phyloP scores from a whole-genome alignment of 1,284 basidiomycete species.

The Cystobasidium sp. region DNA sequence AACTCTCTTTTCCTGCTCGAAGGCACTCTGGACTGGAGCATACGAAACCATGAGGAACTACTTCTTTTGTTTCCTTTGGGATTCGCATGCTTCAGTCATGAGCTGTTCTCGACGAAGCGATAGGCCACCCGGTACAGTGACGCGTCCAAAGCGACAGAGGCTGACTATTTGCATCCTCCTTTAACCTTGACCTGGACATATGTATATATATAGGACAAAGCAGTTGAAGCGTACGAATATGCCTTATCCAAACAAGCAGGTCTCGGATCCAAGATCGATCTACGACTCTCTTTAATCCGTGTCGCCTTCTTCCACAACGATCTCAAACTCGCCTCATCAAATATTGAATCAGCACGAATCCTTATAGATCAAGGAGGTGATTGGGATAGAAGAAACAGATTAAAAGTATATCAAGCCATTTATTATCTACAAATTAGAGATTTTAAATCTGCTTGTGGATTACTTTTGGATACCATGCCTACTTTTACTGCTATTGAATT shows the following conservation, averaged over 20 bases:
- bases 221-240: conserved; percentile 77
- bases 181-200: no score
- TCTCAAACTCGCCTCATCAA: conserved; percentile 70
- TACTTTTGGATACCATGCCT: conserved; percentile 85
- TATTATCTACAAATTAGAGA: conserved; percentile 81
- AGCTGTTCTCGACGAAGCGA: no score
- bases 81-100: no score
- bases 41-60: no score
- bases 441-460: conserved; percentile 66
- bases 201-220: conserved; percentile 65
- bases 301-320: conserved; percentile 92
- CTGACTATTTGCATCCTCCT: no score
- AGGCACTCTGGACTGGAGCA: not conserved
- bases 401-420: conserved; percentile 92
- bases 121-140: no score
- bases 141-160: no score
- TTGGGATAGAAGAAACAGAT: conserved; percentile 94
- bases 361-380: conserved; percentile 95
- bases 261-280: conserved; percentile 89
- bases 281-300: conserved; percentile 83
- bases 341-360: conserved; percentile 79
- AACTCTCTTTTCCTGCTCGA: not conserved
- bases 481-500: conserved; percentile 94
- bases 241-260: conserved; percentile 92
- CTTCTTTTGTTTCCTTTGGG: no score